Evolutionary conservation across 331 rosid species (phyloP).

Genomic region (Acacia concinna): DNA sequence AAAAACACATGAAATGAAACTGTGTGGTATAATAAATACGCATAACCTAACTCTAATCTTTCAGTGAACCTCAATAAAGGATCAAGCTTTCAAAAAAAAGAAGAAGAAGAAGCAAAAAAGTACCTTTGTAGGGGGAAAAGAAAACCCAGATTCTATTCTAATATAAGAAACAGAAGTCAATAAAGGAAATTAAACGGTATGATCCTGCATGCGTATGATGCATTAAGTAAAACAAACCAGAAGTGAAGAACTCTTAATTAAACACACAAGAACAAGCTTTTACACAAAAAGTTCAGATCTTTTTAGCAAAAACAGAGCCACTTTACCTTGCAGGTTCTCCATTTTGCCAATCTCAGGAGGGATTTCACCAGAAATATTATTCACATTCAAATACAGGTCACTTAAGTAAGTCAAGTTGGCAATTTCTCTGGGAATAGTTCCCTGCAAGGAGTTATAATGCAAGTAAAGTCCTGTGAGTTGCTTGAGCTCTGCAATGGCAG

Average conservation of each 20-base stretch:
- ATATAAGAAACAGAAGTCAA: not conserved
- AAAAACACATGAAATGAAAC: not conserved
- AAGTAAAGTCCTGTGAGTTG: constrained; percentile 83
- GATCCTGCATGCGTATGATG: not conserved
- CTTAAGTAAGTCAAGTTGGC: constrained; percentile 57
- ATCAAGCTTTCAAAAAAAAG: not conserved
- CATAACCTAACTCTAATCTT: constrained; percentile 38
- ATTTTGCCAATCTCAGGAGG: constrained; percentile 64
- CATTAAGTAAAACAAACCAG: constrained; percentile 1
- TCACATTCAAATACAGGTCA: constrained; percentile 87
- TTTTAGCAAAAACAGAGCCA: not conserved
- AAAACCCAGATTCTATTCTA: not conserved
- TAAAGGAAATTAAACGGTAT: not conserved
- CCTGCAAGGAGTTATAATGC: constrained; percentile 74
- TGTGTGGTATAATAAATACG: not conserved
- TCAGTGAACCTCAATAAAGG: not conserved
- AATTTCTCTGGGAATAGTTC: constrained; percentile 68
- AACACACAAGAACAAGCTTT: not conserved
- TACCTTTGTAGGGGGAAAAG: not conserved
- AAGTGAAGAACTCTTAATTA: not conserved
- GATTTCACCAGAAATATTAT: constrained; percentile 70
- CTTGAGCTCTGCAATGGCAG: constrained; percentile 72
- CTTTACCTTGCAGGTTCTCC: constrained; percentile 71
- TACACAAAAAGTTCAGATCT: not conserved
- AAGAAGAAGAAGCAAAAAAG: too few species aligned